phyloP scores from a whole-genome alignment of 768 basidiomycete species.

The Cyclocybe aegerita region DNA sequence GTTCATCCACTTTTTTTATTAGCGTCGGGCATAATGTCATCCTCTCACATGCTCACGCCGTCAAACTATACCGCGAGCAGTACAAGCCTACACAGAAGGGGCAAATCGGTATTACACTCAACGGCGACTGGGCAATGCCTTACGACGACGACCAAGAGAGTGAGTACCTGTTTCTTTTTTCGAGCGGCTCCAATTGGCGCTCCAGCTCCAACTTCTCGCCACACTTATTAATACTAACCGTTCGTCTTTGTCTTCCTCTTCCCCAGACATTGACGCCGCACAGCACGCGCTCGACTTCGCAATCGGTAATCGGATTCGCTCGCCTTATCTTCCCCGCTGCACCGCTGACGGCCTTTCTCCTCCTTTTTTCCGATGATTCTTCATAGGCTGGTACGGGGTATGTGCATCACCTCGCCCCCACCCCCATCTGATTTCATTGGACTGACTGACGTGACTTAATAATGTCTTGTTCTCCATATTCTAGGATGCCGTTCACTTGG shows the following conservation, averaged over 20 bases:
- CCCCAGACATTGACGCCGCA: constrained; percentile 61
- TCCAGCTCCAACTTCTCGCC: constrained; percentile 2
- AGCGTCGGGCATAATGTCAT: constrained; percentile 71
- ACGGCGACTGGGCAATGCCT: constrained; percentile 75
- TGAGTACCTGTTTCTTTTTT: constrained; percentile 31
- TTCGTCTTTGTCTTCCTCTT: constrained; percentile 3
- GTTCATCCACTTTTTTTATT: constrained; percentile 10
- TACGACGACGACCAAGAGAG: constrained; percentile 70
- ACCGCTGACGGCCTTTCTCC: constrained; percentile 12
- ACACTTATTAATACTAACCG: background rate
- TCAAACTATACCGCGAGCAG: constrained; percentile 63
- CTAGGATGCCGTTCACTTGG: constrained; percentile 69
- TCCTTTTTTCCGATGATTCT: constrained; percentile 19
- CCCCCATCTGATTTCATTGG: background rate
- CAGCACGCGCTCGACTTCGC: constrained; percentile 73
- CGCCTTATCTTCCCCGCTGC: constrained; percentile 9
- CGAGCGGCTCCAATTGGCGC: constrained; percentile 42
- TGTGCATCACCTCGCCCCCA: constrained; percentile 23
- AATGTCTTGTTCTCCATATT: constrained; percentile 1
- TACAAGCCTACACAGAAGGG: constrained; percentile 66
- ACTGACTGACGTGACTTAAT: constrained; percentile 11
- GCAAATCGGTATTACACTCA: constrained; percentile 76
- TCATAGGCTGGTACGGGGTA: constrained; percentile 60
- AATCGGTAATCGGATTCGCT: constrained; percentile 46
- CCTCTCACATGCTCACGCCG: constrained; percentile 66